Evolutionary conservation across 2,329 filamentous ascomycete genomes (phyloP).

Genomic region (Diaporthe sp.): DNA sequence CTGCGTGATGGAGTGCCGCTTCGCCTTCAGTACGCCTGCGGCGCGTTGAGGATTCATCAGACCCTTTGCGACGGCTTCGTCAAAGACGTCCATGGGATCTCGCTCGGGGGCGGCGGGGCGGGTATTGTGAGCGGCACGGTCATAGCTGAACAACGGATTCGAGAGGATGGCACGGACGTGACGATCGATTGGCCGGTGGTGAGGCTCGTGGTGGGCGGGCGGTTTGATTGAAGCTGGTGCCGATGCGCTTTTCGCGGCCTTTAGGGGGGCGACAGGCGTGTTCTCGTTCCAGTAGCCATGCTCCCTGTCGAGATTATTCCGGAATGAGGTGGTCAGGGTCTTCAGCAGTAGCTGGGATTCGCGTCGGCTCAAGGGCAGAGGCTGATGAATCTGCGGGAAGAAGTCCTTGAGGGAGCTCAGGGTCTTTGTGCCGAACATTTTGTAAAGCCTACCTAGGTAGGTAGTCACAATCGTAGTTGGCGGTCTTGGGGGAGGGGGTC

Average conservation of each 20-base stretch:
- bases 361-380: constrained; percentile 63
- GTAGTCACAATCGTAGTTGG: constrained; percentile 39
- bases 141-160: constrained; percentile 67
- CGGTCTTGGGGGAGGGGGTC: background rate
- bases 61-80: constrained; percentile 67
- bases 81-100: constrained; percentile 69
- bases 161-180: constrained; percentile 71
- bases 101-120: constrained; percentile 43
- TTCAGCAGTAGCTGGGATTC: constrained; percentile 70
- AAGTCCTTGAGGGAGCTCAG: constrained; percentile 57
- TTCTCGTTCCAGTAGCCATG: constrained; percentile 61
- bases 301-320: constrained; percentile 70
- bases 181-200: constrained; percentile 58
- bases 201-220: constrained; percentile 39
- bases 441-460: background rate
- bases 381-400: constrained; percentile 64
- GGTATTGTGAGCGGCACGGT: constrained; percentile 49
- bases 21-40: constrained; percentile 66
- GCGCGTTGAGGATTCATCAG: constrained; percentile 69
- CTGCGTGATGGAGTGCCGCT: constrained; percentile 57
- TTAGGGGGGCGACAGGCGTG: constrained; percentile 39
- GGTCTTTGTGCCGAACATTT: constrained; percentile 54
- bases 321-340: constrained; percentile 69
- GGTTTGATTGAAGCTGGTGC: constrained; percentile 36
- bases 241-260: constrained; percentile 37